A percentile compares a stretch with the other conserved stretches of the same genome.
Conservation (phyloP, 352 stramenopile species). For the Pelagophyceae sp. region DNA sequence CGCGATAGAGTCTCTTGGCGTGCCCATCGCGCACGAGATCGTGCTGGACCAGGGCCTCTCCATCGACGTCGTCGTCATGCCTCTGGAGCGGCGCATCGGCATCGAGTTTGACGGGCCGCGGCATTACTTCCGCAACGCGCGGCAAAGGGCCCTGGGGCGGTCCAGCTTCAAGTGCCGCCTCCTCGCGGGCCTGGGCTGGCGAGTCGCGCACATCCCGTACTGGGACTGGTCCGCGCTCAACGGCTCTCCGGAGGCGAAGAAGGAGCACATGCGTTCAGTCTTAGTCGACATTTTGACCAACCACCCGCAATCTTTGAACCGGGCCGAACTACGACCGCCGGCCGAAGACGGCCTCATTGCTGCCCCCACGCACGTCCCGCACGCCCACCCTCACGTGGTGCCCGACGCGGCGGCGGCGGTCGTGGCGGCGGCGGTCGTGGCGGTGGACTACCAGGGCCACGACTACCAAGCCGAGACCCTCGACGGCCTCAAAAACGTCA, state of each 20-base stretch:
- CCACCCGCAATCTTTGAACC: not conserved
- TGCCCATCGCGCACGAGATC: not conserved
- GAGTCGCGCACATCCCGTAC: slow-evolving; percentile 50
- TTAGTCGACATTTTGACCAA: not conserved
- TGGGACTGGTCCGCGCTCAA: slow-evolving; percentile 40
- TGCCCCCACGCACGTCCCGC: no score
- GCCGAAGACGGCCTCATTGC: no score
- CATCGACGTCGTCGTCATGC: not conserved
- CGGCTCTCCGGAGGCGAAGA: not conserved
- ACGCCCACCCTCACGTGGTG: no score
- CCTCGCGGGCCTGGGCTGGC: slow-evolving; percentile 46
- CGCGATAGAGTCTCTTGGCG: not conserved
- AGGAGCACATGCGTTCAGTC: not conserved
- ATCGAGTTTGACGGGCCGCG: slow-evolving; percentile 16
- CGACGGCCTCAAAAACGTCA: not conserved
- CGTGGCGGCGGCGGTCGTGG: not conserved
- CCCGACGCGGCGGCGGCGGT: not conserved
- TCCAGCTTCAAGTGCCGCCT: slow-evolving; percentile 47
- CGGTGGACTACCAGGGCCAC: not conserved
- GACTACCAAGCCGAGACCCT: not conserved
- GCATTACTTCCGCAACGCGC: slow-evolving; percentile 14
- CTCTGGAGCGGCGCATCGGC: not conserved
- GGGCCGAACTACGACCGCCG: no score
- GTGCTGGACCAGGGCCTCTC: not conserved
- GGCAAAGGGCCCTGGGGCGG: slow-evolving; percentile 34